Evolutionary conservation across 1,284 basidiomycete species (phyloP), one percentile per base, ranked within the genome.

Genomic region (Ustilago sp.): DNA sequence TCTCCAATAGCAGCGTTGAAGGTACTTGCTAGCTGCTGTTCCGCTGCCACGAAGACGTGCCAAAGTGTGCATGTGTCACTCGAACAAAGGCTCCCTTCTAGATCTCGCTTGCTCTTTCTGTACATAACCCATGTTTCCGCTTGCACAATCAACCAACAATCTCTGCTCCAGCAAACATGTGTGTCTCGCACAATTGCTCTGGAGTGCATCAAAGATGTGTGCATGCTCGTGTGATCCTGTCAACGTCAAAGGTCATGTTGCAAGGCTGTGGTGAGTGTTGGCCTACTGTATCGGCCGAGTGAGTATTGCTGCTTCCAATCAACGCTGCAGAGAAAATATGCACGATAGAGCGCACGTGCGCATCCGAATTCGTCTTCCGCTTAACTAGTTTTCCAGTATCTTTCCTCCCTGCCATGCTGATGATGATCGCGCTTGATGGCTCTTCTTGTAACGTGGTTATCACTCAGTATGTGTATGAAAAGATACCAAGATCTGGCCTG

Each of bases 301-400:
- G 41, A 61, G 35, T 8, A 19, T 41, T n/a, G 43, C n/a, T 31
- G 36, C 53, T 28, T 39, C 53, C 12, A 51, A 11, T 36, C 4
- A 45, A 28, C 32, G 31, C 39, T 62, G 63, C 59, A 63, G 17
- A 41, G 13, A 15, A 43, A 45, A 52, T 41, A 61, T 73, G 70
- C 70, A 73, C 64, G 45, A 67, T 48, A 59, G 64, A 67, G 65
- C 65, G 70, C 64, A 73, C 70, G 70, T 73, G 70, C 65, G 65
- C 53, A 39, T 45, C 43, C 35, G 35, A 56, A 39, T 58, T 73
- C 41, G 45, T 38, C n/a, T 48, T 66, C 65, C 59, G 70, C 64
- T 54, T 47, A 6, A 19, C 7, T 8, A 23, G 43, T 7, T 48
- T 28, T 67, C 17, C 28, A 56, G 28, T 6, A 19, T 28, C 58